These are phyloP conservation scores for Chaetothyriales sp. DNA, from an alignment of 2,329 filamentous ascomycete genomes.

Conservation along the genomic window DNA sequence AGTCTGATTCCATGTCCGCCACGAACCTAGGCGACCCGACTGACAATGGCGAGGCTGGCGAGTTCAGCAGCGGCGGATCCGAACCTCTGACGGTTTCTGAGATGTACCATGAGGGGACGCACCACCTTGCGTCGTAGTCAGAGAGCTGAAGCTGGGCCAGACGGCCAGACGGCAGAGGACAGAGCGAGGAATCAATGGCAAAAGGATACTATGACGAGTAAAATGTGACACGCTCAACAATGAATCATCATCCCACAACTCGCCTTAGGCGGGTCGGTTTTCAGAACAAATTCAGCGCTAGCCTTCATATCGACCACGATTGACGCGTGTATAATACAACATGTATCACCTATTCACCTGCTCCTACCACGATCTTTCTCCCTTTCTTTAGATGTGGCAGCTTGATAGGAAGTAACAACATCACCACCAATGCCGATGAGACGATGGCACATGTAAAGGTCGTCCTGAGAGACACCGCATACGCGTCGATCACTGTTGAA, in stretches of 20 bases:
- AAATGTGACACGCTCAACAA: background rate
- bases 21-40: background rate
- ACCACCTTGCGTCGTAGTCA: background rate
- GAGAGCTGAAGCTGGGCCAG: background rate
- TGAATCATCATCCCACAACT: background rate
- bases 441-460: constrained; percentile 11
- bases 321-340: background rate
- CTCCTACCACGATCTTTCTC: constrained; percentile 2
- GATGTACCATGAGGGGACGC: background rate
- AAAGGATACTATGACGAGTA: background rate
- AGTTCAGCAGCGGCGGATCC: background rate
- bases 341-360: constrained; percentile 3
- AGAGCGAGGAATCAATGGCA: background rate
- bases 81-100: background rate
- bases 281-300: background rate
- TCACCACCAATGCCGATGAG: constrained; percentile 4
- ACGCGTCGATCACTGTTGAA: constrained; percentile 12
- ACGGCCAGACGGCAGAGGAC: background rate
- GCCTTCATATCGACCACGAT: background rate
- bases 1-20: background rate
- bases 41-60: background rate
- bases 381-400: constrained; percentile 9
- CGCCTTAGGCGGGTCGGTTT: background rate
- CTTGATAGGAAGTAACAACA: constrained; percentile 10
- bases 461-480: constrained; percentile 10